These are phyloP conservation scores for Isoetes taiwanensis DNA, from an alignment of 75 land plant species.

Conservation along the genomic window DNA sequence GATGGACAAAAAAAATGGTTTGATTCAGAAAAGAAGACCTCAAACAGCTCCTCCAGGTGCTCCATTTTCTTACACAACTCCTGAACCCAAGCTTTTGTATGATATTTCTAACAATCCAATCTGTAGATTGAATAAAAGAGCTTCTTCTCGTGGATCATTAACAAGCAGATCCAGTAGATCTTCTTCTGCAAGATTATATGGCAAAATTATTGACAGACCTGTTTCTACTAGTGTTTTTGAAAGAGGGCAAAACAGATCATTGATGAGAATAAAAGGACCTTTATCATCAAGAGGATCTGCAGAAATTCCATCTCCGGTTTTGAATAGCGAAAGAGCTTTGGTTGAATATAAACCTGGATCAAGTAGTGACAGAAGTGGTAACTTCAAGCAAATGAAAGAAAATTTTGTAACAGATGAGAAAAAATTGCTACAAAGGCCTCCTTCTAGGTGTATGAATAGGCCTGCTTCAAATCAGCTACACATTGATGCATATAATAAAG, in stretches of 20 bases:
- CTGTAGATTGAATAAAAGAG: neutral
- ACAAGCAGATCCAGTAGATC: neutral
- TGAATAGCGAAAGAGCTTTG: neutral
- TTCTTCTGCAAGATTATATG: too few species aligned
- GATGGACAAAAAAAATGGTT: neutral
- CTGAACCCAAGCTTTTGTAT: slow-evolving; percentile 3
- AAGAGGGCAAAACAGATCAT: too few species aligned
- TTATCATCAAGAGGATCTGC: neutral
- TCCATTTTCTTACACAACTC: slow-evolving; percentile 3
- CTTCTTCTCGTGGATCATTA: neutral
- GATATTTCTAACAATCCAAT: slow-evolving; percentile 9
- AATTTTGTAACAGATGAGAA: neutral
- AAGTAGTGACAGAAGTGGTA: neutral
- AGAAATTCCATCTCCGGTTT: neutral
- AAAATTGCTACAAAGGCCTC: slow-evolving; percentile 1
- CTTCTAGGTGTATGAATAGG: slow-evolving; percentile 7
- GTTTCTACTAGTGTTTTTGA: too few species aligned
- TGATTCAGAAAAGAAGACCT: neutral
- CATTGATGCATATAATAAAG: too few species aligned
- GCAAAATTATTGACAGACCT: too few species aligned
- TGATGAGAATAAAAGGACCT: neutral
- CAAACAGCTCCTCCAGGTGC: neutral
- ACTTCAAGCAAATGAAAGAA: slow-evolving; percentile 5
- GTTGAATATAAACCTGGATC: neutral
- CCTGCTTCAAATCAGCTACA: neutral